Evolutionary conservation across 2,329 filamentous ascomycete species (phyloP), one percentile per base, ranked within the genome.

Genomic region (Penicillium sp.): DNA sequence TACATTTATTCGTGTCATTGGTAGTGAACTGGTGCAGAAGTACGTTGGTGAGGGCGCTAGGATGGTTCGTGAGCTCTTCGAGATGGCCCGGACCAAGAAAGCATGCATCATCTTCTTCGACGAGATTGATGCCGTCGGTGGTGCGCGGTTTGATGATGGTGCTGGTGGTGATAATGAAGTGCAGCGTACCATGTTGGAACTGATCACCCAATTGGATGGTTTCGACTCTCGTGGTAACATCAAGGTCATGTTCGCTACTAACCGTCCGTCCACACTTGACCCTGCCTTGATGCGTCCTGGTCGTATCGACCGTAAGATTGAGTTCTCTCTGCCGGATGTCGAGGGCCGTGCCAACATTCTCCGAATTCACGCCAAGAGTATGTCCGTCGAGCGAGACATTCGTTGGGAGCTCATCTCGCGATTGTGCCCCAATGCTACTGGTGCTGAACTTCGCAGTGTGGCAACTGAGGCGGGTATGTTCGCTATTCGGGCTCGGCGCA

Each of bases 41-140:
- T 99, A 99, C 68, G 93, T 99, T 14, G 93, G 93, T 69, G 93
- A 99, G 72, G 93, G 93, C 69, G 93, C 95, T 4, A 84, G 95
- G 64, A 99, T 99, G 93, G 93, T 99, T 16, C 86, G 93, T 64
- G 93, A 99, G 76, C 82, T 99, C 2, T 99, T 99, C 71, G 93
- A 99, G 76, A 99, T 99, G 93, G 93, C 93, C 9, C 85, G 93
- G 62, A 97, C 93, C 49, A 99, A 99, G 82, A 99, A 99, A 76
- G 93, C 93, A 0, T 99, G 93, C 74, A 99, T 99, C 69, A 99
- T 99, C 75, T 99, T 99, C 84, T 95, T 95, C 67, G 93, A 99
- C 70, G 93, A 99, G 76, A 93, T 97, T 55, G 92, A 97, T 71
- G 92, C 92, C 41, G 89, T 97, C 47, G 92, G 92, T 67, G 92